Evolutionary conservation across 305 asterid genomes (phyloP), one percentile per base, ranked within the genome.

Genomic region (Plantago rigida): DNA sequence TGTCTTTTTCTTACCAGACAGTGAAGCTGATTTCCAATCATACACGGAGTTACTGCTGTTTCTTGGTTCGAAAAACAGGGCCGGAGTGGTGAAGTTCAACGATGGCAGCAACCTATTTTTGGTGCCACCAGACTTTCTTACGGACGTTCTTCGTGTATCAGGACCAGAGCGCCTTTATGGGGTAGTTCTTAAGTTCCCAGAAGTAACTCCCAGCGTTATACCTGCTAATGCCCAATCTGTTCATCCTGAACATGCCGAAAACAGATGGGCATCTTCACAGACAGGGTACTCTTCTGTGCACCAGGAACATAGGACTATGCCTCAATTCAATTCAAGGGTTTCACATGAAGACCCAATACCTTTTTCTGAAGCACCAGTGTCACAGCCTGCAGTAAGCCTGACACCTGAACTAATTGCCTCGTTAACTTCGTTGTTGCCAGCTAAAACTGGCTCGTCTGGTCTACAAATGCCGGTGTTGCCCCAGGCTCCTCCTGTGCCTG

Each of bases 151-250:
- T 51, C 84, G 82, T 71, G 81, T 92, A 62, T 64, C 71, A 70
- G 99, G 97, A 41, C 99, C 97, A 17, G 84, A 76, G 68, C 93
- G 97, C 75, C 92, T 89, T 29, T 92, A 89, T 76, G 99, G 99
- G 47, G 95, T 92, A 44, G 89, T 92, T 76, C 73, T 92, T 12
- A 87, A 89, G 67, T 89, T 92, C 68, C 84, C 86, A 60, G 81
- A 77, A 64, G 74, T 63, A 48, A 76, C 62, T 61, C 74, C 88
- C 61, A 68, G 62, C 70, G 48, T 12, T 78, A 26, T 9, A 26
- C 61, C 41, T 75, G 61, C 46, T 41, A 77, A 64, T 67, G 73
- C 78, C 9, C 75, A 29, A 41, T 24, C 78, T 22, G 56, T 56
- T 66, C 86, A 71, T 70, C 79, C 78, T 61, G 87, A 69, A 15